Base-by-base conservation (phyloP, 441 rosid species). In the Hypseocharis bilobata region DNA sequence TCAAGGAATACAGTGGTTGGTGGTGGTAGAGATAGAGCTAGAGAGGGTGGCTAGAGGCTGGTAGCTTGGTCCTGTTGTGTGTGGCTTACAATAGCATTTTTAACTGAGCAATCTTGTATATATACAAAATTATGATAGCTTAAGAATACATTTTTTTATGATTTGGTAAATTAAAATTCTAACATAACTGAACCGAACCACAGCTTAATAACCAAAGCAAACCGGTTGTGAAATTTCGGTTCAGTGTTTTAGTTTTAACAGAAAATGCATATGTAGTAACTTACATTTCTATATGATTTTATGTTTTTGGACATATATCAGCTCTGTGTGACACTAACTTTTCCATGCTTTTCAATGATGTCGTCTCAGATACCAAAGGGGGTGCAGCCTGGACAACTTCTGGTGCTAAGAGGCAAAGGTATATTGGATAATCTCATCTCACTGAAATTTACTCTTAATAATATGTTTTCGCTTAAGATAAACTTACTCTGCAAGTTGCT, bases 371-470 rank as follows among this genome's bases (percentile, higher is more conserved):
- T 89, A 83, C 96, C 96, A 13, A 77, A 79, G 72, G 96, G 96
- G 32, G 87, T 79, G 77, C 96, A 89, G 74, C 96, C 81, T 70
- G 96, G 93, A 62, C 87, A 92, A 65, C 78, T 81, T 62, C 60
- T 85, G 72, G 77, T 78, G 64, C 80, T 92, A 70, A 86, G 92
- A 81, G 92, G 96, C 67, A 88, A 88, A 88, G 96, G 96, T 88
- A 70, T 44, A 49, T 62, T 65, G 27, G 45, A 68, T 67, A 27
- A 36, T 64, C 20, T 62, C 54, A 14, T 45, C 60, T 32, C 60
- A 60, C 23, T 64, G 34, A 27, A 23, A 19, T 52, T 13, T 64
- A n/a, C n/a, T n/a, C n/a, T 30, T 67, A 17, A 16, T 20, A 22
- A 68, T 20, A 30, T 25, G 13, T 13, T 55, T 64, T 62, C 20